A percentile compares a stretch with the other conserved stretches of the same genome.
Evolutionary conservation across 1,284 basidiomycete species (phyloP).

Genomic region (Cutaneotrichosporon spelunceum): DNA sequence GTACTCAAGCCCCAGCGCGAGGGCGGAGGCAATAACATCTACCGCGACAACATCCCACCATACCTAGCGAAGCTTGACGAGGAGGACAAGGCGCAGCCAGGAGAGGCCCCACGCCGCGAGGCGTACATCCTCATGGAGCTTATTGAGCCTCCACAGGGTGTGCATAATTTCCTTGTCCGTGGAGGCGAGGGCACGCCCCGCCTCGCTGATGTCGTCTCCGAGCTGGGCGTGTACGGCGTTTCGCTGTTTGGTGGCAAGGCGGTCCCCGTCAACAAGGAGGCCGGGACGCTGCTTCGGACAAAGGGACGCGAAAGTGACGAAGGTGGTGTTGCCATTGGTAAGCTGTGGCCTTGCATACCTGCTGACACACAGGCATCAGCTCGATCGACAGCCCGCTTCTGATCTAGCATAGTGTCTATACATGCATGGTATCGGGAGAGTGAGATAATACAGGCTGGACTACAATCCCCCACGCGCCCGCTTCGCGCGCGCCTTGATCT

Average conservation of each 20-base stretch:
- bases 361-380: constrained; percentile 37
- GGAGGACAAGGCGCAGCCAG: constrained; percentile 45
- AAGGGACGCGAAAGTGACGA: constrained; percentile 92
- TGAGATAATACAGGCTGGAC: not conserved
- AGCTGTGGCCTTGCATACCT: constrained; percentile 52
- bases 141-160: constrained; percentile 68
- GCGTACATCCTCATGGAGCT: constrained; percentile 95
- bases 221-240: constrained; percentile 90
- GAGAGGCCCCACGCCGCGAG: constrained; percentile 38
- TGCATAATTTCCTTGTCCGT: constrained; percentile 71
- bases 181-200: constrained; percentile 49
- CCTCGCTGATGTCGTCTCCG: constrained; percentile 73
- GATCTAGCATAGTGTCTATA: constrained; percentile 18
- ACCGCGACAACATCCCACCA: constrained; percentile 73
- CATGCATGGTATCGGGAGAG: not conserved
- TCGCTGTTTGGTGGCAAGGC: constrained; percentile 64
- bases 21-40: constrained; percentile 96
- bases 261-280: constrained; percentile 59
- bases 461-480: not conserved
- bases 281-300: constrained; percentile 84
- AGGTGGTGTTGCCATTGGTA: constrained; percentile 89
- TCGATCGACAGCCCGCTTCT: constrained; percentile 47
- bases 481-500: not conserved
- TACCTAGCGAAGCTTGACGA: constrained; percentile 64
- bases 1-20: constrained; percentile 96